These are phyloP conservation scores for Cyberlindnera bimundalis DNA, from an alignment of 805 yeast genomes.

Conservation along the genomic window DNA sequence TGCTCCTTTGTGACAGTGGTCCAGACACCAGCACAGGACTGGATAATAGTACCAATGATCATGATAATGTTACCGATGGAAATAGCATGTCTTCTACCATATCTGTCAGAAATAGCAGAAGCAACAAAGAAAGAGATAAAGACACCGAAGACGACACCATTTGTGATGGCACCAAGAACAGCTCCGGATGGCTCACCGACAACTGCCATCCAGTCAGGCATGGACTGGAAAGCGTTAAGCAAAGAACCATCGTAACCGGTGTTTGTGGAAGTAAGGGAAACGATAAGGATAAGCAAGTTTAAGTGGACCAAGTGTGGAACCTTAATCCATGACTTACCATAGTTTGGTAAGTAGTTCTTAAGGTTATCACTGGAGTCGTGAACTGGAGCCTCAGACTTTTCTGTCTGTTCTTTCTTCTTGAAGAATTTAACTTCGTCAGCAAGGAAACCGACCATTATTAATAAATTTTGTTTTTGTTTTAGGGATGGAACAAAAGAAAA, in stretches of 20 bases:
- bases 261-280: conserved; percentile 45
- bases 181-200: conserved; percentile 40
- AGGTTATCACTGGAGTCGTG: conserved; percentile 11
- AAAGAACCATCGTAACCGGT: conserved; percentile 48
- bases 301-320: conserved; percentile 38
- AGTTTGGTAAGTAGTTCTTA: conserved; percentile 25
- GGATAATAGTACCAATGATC: conserved; percentile 28
- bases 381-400: neutral
- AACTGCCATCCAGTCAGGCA: conserved; percentile 37
- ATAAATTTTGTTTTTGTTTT: too few relatives aligned
- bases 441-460: conserved; percentile 18
- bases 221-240: conserved; percentile 49
- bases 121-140: conserved; percentile 31
- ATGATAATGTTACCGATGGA: conserved; percentile 24
- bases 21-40: conserved; percentile 28
- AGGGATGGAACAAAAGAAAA: too few relatives aligned
- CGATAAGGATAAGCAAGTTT: conserved; percentile 36
- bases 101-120: conserved; percentile 32
- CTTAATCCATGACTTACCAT: conserved; percentile 32
- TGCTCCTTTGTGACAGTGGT: conserved; percentile 7
- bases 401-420: conserved; percentile 7
- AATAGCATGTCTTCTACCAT: conserved; percentile 38
- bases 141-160: conserved; percentile 42
- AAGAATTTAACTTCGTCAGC: conserved; percentile 24
- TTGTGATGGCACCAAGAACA: conserved; percentile 38